Evolutionary conservation across 2,329 filamentous ascomycete species (phyloP).

Genomic region (Teratosphaeria gauchensis): DNA sequence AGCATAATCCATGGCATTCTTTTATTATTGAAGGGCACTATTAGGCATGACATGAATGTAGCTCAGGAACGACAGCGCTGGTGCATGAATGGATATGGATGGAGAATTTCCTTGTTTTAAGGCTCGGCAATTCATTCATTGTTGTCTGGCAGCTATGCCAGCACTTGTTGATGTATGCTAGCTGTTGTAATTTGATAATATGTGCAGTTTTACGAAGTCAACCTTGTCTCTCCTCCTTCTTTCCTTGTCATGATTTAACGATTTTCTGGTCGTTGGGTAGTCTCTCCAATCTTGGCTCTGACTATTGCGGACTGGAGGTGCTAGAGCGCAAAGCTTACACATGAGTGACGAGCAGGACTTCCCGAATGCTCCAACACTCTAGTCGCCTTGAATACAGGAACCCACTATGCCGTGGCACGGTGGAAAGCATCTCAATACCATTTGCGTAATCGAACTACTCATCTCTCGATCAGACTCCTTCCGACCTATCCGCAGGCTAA

Average conservation of each 20-base stretch:
- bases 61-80: background rate
- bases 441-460: no score
- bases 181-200: background rate
- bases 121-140: background rate
- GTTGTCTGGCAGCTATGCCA: background rate
- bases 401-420: no score
- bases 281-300: background rate
- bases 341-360: no score
- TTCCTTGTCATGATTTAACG: background rate
- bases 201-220: background rate
- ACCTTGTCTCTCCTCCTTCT: background rate
- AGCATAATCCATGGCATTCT: background rate
- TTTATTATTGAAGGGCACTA: background rate
- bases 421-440: no score
- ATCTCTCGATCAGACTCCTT: no score
- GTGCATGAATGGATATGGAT: background rate
- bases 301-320: no score
- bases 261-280: background rate
- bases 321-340: no score
- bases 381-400: no score
- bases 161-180: background rate
- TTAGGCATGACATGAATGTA: background rate
- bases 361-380: no score
- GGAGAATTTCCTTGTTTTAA: background rate
- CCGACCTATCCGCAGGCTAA: no score